These are phyloP conservation scores for Mycena capillaripes DNA, from an alignment of 768 basidiomycete genomes.

Conservation along the genomic window DNA sequence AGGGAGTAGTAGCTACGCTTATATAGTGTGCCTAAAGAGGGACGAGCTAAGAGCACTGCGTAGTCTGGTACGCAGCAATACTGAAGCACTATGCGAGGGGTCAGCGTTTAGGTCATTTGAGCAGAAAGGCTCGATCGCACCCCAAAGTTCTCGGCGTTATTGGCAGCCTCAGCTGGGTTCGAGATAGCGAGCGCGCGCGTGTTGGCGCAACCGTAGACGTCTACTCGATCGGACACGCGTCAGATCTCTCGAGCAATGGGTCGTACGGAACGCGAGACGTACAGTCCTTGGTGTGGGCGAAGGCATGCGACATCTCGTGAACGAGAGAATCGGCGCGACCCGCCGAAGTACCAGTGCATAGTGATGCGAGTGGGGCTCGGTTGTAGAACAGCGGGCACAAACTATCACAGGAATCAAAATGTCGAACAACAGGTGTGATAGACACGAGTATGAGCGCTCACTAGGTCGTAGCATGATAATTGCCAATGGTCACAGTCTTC, in stretches of 20 bases:
- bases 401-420: neutral
- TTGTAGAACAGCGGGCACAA: neutral
- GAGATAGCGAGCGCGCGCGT: neutral
- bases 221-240: neutral
- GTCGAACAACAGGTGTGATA: neutral
- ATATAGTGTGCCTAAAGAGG: neutral
- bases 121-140: neutral
- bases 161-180: neutral
- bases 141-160: neutral
- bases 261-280: neutral
- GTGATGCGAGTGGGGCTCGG: neutral
- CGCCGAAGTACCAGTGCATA: neutral
- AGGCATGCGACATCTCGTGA: neutral
- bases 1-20: neutral
- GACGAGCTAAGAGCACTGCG: neutral
- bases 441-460: neutral
- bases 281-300: neutral
- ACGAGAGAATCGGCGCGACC: neutral
- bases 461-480: neutral
- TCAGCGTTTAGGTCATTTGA: neutral
- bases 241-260: neutral
- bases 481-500: neutral
- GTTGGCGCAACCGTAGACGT: neutral
- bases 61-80: neutral
- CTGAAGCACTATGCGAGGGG: neutral